Evolutionary conservation across 805 yeast genomes (phyloP), one percentile per base, ranked within the genome.

Genomic region (Cyberlindnera mrakii): DNA sequence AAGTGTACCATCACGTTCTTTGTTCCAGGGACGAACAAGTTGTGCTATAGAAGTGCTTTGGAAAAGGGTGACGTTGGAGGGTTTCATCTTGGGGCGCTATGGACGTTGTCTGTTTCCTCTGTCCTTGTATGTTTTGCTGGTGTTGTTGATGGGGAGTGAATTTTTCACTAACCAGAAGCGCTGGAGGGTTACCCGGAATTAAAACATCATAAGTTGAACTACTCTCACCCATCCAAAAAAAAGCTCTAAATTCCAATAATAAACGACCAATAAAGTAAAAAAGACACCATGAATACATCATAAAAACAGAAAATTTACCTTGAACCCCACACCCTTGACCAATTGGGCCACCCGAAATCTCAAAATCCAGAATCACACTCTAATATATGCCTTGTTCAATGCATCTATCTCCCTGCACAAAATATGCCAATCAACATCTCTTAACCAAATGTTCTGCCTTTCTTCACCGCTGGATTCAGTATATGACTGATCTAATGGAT

Each of bases 1-100:
- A 17, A 86, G 71, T 34, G 86, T 78, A 15, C 96, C 95, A 54
- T 88, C 93, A 53, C 77, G 77, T 63, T 74, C 85, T 32, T 82
- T 83, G 57, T 85, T 84, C 96, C 96, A 89, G 34, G 97, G 97
- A 52, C 95, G 77, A 48, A 83, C 77, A 45, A 90, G 74, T 40
- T 68, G 69, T 19, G 74, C 43, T 6, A 58, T 51, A 6, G 70
- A 58, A 4, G 81, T 66, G 44, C 67, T 66, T 40, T 71, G 78
- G 57, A 80, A 79, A 30, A 60, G 58, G 30, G 68, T 63, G 4
- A 70, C 61, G 30, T 60, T 55, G 15, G 82, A 64, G 20, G 75
- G 71, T 67, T 67, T 78, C 85, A 80, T 56, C 19, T 15, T 13
- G 14, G 20, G 14, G 17, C 14, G 14, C 11, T 30, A 4, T 14